Conservation (phyloP, 805 yeast genomes). For the Lipomyces anomalus region DNA sequence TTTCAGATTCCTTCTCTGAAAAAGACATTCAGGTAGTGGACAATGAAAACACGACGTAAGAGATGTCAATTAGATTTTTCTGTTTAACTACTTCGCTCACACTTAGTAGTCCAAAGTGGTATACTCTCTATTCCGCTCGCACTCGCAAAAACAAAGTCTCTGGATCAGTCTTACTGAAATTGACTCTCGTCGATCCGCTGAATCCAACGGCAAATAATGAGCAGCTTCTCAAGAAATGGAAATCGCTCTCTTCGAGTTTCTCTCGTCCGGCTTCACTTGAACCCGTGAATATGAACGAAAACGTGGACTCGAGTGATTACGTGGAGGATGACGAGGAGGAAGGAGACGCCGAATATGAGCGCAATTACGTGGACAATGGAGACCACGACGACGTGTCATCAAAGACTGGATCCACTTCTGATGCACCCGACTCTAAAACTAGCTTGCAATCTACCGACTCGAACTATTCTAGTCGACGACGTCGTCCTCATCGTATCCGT, state of each 20-base stretch:
- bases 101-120: conserved; percentile 19
- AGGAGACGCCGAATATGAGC: not conserved
- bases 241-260: conserved; percentile 3
- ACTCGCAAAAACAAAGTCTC: conserved; percentile 7
- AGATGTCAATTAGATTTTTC: too few relatives aligned
- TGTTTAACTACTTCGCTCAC: too few relatives aligned
- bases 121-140: conserved; percentile 10
- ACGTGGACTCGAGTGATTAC: not conserved
- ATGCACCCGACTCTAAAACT: too few relatives aligned
- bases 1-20: conserved; percentile 9
- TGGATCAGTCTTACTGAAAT: conserved; percentile 9
- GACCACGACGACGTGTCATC: not conserved
- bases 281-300: not conserved
- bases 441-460: too few relatives aligned
- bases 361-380: not conserved
- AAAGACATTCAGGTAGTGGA: not conserved
- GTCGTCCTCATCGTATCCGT: conserved; percentile 3
- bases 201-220: conserved; percentile 11
- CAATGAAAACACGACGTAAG: too few relatives aligned
- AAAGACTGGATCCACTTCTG: not conserved
- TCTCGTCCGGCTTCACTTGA: not conserved
- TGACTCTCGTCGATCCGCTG: conserved; percentile 12
- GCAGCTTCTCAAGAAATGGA: conserved; percentile 7
- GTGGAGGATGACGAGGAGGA: conserved; percentile 2
- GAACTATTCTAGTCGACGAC: conserved; percentile 2